These are phyloP conservation scores for Seminavis robusta DNA, from an alignment of 108 stramenopile genomes.

Conservation along the genomic window DNA sequence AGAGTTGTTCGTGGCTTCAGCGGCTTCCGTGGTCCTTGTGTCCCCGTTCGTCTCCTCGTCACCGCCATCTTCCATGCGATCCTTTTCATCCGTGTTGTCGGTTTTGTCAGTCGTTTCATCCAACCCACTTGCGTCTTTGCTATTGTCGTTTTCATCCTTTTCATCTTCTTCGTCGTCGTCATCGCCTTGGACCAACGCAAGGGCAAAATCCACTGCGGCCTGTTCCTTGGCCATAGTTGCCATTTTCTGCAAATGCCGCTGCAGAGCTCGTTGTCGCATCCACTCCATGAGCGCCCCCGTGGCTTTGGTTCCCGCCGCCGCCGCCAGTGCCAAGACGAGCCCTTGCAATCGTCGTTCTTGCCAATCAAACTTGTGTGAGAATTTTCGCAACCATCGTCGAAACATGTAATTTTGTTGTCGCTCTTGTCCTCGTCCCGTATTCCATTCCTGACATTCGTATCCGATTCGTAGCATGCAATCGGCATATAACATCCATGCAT, in stretches of 20 bases:
- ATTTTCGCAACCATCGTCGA: constrained; percentile 79
- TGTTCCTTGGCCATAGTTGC: no score
- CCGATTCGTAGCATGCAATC: constrained; percentile 84
- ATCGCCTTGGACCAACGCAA: neutral
- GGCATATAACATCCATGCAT: constrained; percentile 76
- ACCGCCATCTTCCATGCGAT: constrained; percentile 7
- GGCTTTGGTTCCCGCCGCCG: constrained; percentile 62
- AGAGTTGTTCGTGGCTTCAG: neutral
- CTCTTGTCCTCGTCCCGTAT: constrained; percentile 27
- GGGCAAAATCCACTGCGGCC: neutral
- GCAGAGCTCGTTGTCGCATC: constrained; percentile 42
- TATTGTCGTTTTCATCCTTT: constrained; percentile 12
- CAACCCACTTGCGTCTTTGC: constrained; percentile 1
- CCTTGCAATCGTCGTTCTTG: constrained; percentile 77
- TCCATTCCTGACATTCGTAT: constrained; percentile 77
- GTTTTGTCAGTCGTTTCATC: constrained; percentile 4
- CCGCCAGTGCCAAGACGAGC: constrained; percentile 70
- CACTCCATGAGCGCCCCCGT: constrained; percentile 45
- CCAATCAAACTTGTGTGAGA: constrained; percentile 77
- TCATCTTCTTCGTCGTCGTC: constrained; percentile 5
- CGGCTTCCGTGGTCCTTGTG: neutral
- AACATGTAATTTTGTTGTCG: constrained; percentile 71
- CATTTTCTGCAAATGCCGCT: neutral
- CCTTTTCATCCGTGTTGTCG: no score
- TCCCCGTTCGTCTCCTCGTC: neutral